A percentile compares a stretch with the other conserved stretches of the same genome.
These are phyloP conservation scores for Hyphopichia pseudoburtonii DNA, from an alignment of 1,139 yeast genomes.

Conservation along the genomic window DNA sequence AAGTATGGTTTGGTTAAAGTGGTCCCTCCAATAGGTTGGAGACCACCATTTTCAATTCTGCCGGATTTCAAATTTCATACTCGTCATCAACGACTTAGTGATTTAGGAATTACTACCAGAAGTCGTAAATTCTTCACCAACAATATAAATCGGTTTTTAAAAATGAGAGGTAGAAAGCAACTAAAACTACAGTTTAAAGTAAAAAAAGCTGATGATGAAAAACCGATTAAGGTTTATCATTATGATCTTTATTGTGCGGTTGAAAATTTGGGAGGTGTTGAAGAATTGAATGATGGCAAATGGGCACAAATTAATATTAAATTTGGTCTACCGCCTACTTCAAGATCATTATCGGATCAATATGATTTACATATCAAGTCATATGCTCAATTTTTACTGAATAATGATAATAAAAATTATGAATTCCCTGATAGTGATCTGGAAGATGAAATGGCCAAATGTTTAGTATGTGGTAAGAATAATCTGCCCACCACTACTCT, in stretches of 20 bases:
- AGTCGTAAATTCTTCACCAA: constrained; percentile 61
- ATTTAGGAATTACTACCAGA: constrained; percentile 61
- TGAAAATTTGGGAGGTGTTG: constrained; percentile 25
- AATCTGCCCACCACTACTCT: constrained; percentile 53
- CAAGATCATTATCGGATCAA: constrained; percentile 24
- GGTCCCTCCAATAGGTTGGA: constrained; percentile 61
- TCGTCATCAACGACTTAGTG: constrained; percentile 61
- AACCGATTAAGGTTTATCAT: constrained; percentile 34
- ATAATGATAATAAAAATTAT: constrained; percentile 16
- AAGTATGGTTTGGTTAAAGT: constrained; percentile 65
- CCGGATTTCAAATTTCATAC: constrained; percentile 61
- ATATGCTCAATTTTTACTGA: constrained; percentile 46
- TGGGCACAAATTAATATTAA: constrained; percentile 37
- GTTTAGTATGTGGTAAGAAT: constrained; percentile 54
- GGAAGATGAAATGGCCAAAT: constrained; percentile 41
- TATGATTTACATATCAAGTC: constrained; percentile 35
- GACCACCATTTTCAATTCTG: constrained; percentile 54
- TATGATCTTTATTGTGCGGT: constrained; percentile 58
- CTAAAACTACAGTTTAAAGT: constrained; percentile 25
- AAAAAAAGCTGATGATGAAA: constrained; percentile 1
- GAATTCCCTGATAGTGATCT: constrained; percentile 27
- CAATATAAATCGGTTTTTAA: constrained; percentile 57
- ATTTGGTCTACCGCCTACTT: constrained; percentile 20
- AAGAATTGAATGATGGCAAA: constrained; percentile 18
- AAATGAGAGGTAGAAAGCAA: constrained; percentile 41